Base-by-base conservation (phyloP, 345 rosid species). In the Bruguiera gymnorhiza region DNA sequence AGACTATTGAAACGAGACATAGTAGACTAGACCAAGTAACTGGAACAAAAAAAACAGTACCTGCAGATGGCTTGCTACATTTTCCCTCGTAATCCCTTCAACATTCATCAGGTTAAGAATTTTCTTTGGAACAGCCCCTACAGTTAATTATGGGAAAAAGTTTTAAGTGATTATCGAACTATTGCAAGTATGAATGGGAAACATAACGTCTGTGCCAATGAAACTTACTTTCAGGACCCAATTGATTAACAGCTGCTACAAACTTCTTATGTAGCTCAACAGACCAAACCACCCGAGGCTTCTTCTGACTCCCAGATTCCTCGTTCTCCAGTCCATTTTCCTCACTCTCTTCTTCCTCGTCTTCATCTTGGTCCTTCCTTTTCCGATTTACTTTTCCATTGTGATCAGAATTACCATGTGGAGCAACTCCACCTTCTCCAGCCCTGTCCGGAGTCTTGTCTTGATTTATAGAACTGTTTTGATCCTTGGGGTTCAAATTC, bases 11-110 rank as follows among this genome's bases (percentile, higher is more conserved):
- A 56, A 56, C 48, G 36, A 8, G 21, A 56, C 6, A 56, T 56
- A 18, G 26, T 8, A 56, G 16, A 54, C 13, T 37, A 60, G 64
- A 6, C 20, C 18, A 60, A 69, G 30, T 34, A 73, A 73, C 30
- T 7, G 37, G 54, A 57, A 58, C 24, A 13, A 60, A 70, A 81
- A 73, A 62, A 55, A 60, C 50, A 36, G 63, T 79, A 77, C 99
- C 96, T 95, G 97, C 71, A 95, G 81, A 82, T 95, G 99, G 71
- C 99, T 92, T 43, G 99, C 99, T 30, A 95, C 99, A 75, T 95
- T 95, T 83, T 95, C 97, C 79, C 99, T 90, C 7, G 98, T 90
- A 67, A 92, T 89, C 70, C 91, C 86, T 63, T 90, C 99, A 61
- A 90, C 86, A 70, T 90, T 87, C 99, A 95, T 95, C 69, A 85